A percentile compares a stretch with the other conserved stretches of the same genome.
phyloP scores from a whole-genome alignment of 768 basidiomycete genomes.

The Candolleomyces efflorescens region DNA sequence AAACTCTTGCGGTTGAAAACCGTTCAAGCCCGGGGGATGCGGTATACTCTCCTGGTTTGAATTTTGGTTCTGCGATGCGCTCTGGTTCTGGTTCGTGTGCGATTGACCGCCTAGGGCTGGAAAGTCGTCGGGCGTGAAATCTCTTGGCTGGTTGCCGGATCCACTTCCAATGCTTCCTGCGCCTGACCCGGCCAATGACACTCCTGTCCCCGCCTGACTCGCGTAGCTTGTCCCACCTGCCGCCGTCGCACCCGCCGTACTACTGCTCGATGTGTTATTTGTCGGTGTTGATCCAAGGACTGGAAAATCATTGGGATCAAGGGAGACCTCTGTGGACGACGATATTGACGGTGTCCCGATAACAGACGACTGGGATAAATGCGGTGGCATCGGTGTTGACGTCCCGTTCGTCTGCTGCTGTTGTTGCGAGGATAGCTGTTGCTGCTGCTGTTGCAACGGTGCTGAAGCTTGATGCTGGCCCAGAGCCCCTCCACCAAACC shows the following conservation, averaged over 20 bases:
- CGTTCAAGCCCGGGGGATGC: slow-evolving; percentile 79
- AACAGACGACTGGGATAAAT: slow-evolving; percentile 49
- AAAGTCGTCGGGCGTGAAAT: slow-evolving; percentile 87
- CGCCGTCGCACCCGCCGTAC: slow-evolving; percentile 30
- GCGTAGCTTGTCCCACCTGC: slow-evolving; percentile 68
- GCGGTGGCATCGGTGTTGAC: slow-evolving; percentile 48
- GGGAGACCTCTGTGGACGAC: slow-evolving; percentile 69
- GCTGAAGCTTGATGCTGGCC: slow-evolving; percentile 45
- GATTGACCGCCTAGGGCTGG: slow-evolving; percentile 76
- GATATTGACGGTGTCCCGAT: slow-evolving; percentile 56
- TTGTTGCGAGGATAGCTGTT: slow-evolving; percentile 31
- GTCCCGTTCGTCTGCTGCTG: slow-evolving; percentile 54
- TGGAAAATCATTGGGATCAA: slow-evolving; percentile 88
- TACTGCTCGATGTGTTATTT: slow-evolving; percentile 36
- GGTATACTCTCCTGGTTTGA: slow-evolving; percentile 36
- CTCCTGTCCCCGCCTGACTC: slow-evolving; percentile 72
- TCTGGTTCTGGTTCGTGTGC: slow-evolving; percentile 34
- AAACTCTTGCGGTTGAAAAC: slow-evolving; percentile 42
- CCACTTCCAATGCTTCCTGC: slow-evolving; percentile 32
- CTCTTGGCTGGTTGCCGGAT: slow-evolving; percentile 44
- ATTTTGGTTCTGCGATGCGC: slow-evolving; percentile 26
- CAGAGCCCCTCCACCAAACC: slow-evolving; percentile 53
- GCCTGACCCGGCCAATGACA: slow-evolving; percentile 36
- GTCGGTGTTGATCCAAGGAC: slow-evolving; percentile 67
- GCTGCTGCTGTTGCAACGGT: slow-evolving; percentile 39